phyloP scores from a whole-genome alignment of 1,139 yeast genomes.

The Hemisphaericaspora xylofermentans region DNA sequence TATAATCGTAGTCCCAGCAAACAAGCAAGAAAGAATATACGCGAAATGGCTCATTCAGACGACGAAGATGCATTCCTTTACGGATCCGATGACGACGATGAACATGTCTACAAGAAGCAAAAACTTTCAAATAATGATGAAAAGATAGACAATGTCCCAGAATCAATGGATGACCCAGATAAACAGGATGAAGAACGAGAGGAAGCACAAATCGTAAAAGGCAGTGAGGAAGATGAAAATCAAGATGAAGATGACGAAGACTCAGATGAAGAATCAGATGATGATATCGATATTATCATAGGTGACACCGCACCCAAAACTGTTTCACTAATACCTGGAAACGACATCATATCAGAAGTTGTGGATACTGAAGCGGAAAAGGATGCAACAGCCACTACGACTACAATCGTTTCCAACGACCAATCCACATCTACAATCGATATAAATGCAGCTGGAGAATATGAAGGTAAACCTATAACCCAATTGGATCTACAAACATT shows the following conservation, averaged over 20 bases:
- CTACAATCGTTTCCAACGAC: conserved; percentile 35
- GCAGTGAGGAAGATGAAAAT: conserved; percentile 29
- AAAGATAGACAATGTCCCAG: conserved; percentile 18
- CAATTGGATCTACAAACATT: conserved; percentile 79
- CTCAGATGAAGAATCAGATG: conserved; percentile 45
- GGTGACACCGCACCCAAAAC: conserved; percentile 25
- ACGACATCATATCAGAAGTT: conserved; percentile 22
- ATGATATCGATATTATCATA: conserved; percentile 41
- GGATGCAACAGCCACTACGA: conserved; percentile 11
- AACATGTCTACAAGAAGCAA: conserved; percentile 13
- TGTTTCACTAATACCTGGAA: conserved; percentile 23
- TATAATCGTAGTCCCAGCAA: too few relatives aligned
- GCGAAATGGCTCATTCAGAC: conserved; percentile 38
- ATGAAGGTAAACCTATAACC: conserved; percentile 81
- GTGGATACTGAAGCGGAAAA: conserved; percentile 48
- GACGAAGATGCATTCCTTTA: conserved; percentile 86
- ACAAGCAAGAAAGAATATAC: too few relatives aligned
- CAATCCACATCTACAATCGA: conserved; percentile 54
- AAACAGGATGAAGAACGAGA: conserved; percentile 6
- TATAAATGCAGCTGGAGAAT: conserved; percentile 73
- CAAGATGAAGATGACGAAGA: conserved; percentile 35
- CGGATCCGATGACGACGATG: conserved; percentile 59
- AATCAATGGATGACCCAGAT: conserved; percentile 17
- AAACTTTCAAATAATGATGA: conserved; percentile 14
- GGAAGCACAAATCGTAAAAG: conserved; percentile 19